Base-by-base conservation (phyloP, 306 rosid species). In the Carpinus viminea region DNA sequence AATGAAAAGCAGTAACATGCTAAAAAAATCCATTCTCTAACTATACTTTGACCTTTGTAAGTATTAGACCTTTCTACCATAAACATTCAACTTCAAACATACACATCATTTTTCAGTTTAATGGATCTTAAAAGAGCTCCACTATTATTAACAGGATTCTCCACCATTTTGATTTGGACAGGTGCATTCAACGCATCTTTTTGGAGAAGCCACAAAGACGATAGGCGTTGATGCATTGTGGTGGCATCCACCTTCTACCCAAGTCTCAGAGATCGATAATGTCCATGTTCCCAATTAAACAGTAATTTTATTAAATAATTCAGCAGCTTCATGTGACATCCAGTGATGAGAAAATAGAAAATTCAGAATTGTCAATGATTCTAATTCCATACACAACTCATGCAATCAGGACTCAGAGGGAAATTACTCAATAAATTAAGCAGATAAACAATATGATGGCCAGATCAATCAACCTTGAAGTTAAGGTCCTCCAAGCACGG, bases 401-500 rank as follows among this genome's bases (percentile, higher is more conserved):
- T 47, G 65, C 7, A 31, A 55, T 64, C 64, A 17, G 45, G 43
- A 31, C 34, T 74, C 5, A 18, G 18, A 1, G 43, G 45, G 75
- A 26, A 60, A 36, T 52, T 34, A 17, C 51, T 21, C 55, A 48
- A 66, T 50, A 48, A 66, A 56, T 52, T 56, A 26, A 43, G 82
- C 68, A 28, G 31, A 46, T n/a, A 17, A 41, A 74, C 56, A 4
- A 8, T 4, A 12, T 26, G 31, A 36, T 16, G 12, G 62, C 48
- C 76, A 45, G 16, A 50, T 48, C 11, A 26, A 64, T 12, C 38
- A 16, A 13, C 59, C 20, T 66, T 13, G 43, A 46, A 18, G 12
- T 76, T 81, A 92, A 24, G 99, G 97, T 65, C 97, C 99, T 85
- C 98, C 99, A 82, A 93, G 99, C 52, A 95, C 96, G 45, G 97